Base-by-base conservation (phyloP, 352 stramenopile genomes). In the Elongisporangium senticosum region DNA sequence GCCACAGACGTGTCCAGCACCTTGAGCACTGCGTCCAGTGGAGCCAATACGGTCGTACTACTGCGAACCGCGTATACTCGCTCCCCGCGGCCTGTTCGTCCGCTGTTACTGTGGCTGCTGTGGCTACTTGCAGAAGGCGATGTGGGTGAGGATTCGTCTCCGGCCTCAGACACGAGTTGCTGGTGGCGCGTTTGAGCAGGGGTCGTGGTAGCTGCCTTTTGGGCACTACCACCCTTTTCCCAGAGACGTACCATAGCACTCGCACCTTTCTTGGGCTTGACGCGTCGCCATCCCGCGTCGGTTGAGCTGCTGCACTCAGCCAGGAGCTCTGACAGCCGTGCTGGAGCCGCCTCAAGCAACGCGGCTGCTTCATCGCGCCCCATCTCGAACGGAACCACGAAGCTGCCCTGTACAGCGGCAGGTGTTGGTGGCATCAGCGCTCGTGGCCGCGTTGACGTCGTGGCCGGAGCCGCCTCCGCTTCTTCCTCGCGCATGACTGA, bases 11-110 rank as follows among this genome's bases (percentile, higher is more conserved):
- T 71, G 53, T 90, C 83, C 37, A 93, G 62, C 22, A 69, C 72
- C 67, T 81, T 74, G 19, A 93, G 72, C 20, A 93, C 72, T 14
- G 59, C 69, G 28, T 82, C 66, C 0, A 90, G 40, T 49, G 79
- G 67, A 17, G 81, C 81, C 19, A 72, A 55, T 2, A 93, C 75
- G 7, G 69, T 81, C 37, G 74, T 76, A 22, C 63, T 86, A 40
- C 74, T 89, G 2, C 78, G 72, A 59, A 90, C 80, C 10, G 77
- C 72, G 50, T 87, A 88, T 43, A 21, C 49, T 20, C 49, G 23
- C 26, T 51, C 20, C 47, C 49, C 20, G 26, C 33, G 22, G 14
- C 13, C 14, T 33, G 15, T 4, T 20, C 23, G 3, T 26, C 33
- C 33, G 26, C 50, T 19, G 19, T 24, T 17, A 21, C 20, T 11